Evolutionary conservation across 1,284 basidiomycete genomes (phyloP), one percentile per base, ranked within the genome.

Genomic region (Papiliotrema flavescens): DNA sequence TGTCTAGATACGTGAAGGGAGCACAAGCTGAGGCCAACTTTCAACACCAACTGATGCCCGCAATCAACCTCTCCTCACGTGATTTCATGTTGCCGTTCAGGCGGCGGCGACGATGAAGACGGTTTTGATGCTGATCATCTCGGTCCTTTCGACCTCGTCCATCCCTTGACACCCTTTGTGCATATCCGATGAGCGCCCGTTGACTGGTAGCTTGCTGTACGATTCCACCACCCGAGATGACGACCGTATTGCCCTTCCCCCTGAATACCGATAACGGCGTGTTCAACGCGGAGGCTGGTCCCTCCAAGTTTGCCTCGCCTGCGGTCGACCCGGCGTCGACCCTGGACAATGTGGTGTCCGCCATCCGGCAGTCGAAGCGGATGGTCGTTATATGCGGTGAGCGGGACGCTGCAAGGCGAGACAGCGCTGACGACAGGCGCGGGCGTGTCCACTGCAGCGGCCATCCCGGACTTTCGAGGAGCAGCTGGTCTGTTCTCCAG

Each of bases 391-490:
- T 95, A 43, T 90, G 87, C 70, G 91, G 90, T 89, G 57, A 69
- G 86, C 53, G 23, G 40, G 40, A 50, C 54, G 47, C 57, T 32
- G 53, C 34, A 14, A 54, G 17, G n/a, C 6, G 5, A 35, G 1
- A 19, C n/a, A 39, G 48, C 61, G 54, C 63, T 60, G 44, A 45
- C 22, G 19, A 7, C 58, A 90, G 91, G 91, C 57, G 93, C 93
- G 49, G 93, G 93, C 32, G 90, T 96, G 59, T 93, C 90, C 48
- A 91, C 93, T 2, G 83, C 86, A 39, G 89, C 90, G 51, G 87
- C 89, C 45, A 96, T 97, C 45, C 92, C 93, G 32, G 93, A 96
- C 77, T 97, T 97, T 74, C 81, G 93, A 61, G 92, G 89, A 1
- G 76, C 87, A 4, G 83, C 84, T 42, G 92, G 92, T 20, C 79